These are phyloP conservation scores for Petrea volubilis DNA, from an alignment of 257 asterid genomes.

Conservation along the genomic window DNA sequence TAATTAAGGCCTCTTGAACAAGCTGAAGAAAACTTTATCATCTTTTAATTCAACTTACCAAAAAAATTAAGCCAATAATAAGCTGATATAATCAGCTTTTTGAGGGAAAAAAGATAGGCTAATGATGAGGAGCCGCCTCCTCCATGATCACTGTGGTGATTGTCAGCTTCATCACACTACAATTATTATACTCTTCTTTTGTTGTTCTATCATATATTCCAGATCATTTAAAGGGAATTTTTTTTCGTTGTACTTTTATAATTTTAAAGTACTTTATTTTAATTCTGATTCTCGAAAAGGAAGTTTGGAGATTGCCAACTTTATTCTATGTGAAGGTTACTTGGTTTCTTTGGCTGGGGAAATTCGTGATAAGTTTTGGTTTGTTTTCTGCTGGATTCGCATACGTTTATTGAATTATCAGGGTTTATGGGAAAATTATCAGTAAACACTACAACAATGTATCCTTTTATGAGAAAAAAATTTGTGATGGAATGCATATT, in stretches of 20 bases:
- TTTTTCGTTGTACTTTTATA: neutral
- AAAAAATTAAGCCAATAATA: constrained; percentile 14
- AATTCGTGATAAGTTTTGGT: neutral
- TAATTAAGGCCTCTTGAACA: neutral
- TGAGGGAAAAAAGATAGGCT: neutral
- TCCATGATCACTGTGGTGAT: constrained; percentile 33
- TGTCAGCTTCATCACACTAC: constrained; percentile 26
- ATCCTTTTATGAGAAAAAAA: too few species aligned
- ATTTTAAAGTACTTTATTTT: neutral
- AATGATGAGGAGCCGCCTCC: constrained; percentile 31
- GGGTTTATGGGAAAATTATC: neutral
- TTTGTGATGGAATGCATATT: too few species aligned
- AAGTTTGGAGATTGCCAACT: constrained; percentile 9
- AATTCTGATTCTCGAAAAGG: constrained; percentile 17
- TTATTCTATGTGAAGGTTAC: constrained; percentile 3
- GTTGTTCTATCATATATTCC: constrained; percentile 11
- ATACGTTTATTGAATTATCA: too few species aligned
- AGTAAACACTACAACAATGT: too few species aligned
- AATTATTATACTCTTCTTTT: neutral
- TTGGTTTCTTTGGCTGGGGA: neutral
- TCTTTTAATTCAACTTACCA: neutral
- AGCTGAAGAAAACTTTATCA: neutral
- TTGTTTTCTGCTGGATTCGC: neutral
- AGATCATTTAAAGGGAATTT: neutral
- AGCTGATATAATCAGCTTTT: neutral